Conservation (phyloP, 2,329 filamentous ascomycete species). For the Colletotrichum sojae region DNA sequence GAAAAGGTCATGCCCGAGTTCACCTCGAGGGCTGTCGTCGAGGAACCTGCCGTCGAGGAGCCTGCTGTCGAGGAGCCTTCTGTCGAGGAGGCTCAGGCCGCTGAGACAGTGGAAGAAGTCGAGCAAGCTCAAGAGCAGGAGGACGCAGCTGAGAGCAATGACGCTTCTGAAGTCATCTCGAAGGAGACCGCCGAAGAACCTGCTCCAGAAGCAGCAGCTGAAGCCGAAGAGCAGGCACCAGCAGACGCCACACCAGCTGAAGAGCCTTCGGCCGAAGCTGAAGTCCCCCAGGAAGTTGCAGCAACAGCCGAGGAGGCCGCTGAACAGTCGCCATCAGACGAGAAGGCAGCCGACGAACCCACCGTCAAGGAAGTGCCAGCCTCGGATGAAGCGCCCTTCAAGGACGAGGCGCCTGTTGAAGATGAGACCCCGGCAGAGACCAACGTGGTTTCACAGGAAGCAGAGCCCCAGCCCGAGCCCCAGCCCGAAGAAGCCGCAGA, state of each 20-base stretch:
- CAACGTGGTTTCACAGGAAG: not conserved
- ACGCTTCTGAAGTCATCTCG: not conserved
- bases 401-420: not conserved
- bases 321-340: not conserved
- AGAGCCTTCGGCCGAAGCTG: not conserved
- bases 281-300: not conserved
- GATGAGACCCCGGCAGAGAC: not conserved
- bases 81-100: not conserved
- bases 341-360: not conserved
- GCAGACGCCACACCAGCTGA: not conserved
- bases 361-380: too few relatives aligned
- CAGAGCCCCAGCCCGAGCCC: not conserved
- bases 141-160: not conserved
- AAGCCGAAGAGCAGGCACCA: not conserved
- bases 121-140: not conserved
- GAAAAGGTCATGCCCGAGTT: conserved; percentile 16
- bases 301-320: not conserved
- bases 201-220: not conserved
- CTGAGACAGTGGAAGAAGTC: not conserved
- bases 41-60: not conserved
- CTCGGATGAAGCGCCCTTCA: not conserved
- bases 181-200: not conserved
- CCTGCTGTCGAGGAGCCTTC: not conserved
- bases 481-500: not conserved
- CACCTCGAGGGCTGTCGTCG: conserved; percentile 13